Base-by-base conservation (phyloP, 2,329 filamentous ascomycete species). In the Teratosphaeria gauchensis region DNA sequence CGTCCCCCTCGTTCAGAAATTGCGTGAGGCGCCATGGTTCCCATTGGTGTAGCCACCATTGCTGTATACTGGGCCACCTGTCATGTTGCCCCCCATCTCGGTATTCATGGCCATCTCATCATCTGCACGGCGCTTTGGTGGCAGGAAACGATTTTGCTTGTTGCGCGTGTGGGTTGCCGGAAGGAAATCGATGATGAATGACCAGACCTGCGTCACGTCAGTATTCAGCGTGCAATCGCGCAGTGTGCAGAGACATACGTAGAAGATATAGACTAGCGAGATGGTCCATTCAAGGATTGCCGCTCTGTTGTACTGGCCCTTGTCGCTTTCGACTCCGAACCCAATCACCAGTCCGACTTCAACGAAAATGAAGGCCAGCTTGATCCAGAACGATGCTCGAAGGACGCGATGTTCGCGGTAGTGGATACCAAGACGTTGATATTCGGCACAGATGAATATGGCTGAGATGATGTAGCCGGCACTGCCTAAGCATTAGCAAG, bases 371-470 rank as follows among this genome's bases (percentile, higher is more conserved):
- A 99, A 97, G 59, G 73, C 64, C 31, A 95, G 80, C 75, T 99
- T 99, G 70, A 94, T 79, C 82, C 86, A 92, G 78, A 97, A 97
- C 58, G 88, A 94, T 60, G 80, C 73, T 54, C 85, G 82, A 11
- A 99, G 82, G 64, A 94, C 77, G 57, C 80, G 82, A 74, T 92
- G 83, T 61, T 91, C 77, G 62, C 87, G 87, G 77, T 92, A 89
- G 71, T 87, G 86, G 56, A 87, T 84, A 30, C 91, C 90, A 1
- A 97, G 81, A 2, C 89, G 85, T 68, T 94, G 87, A 73, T 95
- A 96, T 73, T 96, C 91, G 77, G 84, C 85, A 77, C 92, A 96
- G 64, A 92, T 88, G 74, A 92, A 92, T 65, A 96, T 81, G 58
- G 92, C 92, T 4, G 86, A 90, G 57, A 96, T 71, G 57, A 96